Base-by-base conservation (phyloP, 495 filamentous ascomycete species). In the Talaromyces proteolyticus region DNA sequence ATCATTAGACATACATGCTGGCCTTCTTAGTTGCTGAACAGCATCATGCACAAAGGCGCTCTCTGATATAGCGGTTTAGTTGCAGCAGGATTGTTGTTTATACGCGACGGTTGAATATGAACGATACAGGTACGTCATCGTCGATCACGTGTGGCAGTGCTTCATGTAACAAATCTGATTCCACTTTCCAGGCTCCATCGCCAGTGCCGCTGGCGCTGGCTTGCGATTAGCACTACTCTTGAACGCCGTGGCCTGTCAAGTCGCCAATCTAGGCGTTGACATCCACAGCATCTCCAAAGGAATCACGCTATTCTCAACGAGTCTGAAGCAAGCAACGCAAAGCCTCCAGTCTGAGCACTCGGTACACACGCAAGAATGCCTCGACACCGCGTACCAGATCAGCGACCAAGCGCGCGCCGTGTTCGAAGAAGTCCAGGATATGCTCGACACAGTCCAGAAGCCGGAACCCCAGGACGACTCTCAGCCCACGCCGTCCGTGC, bases 221-320 rank as follows among this genome's bases (percentile, higher is more conserved):
- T 65, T 72, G 40, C 65, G 71, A 19, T 69, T 75, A 6, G 72
- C 72, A 6, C 57, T 74, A 18, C 54, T 73, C 17, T 57, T 75
- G 1, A 73, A 75, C 44, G 69, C 66, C 3, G 71, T 73, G 5
- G 70, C 63, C 34, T 64, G 63, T 40, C 62, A 69, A 47, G 62
- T 73, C 17, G 67, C 72, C 6, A 67, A 65, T 44, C 68, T 69
- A 3, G 62, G 66, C n/a, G 53, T 67, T 16, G 69, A 75, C 34
- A 72, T 75, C 19, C 69, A 73, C 48, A 70, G 60, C 34, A 73
- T 75, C 26, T 67, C 72, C n/a, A 74, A 67, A 53, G 63, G 62
- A 14, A 64, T 75, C 25, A 65, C 71, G 3, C 64, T 73, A 16
- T 75, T 74, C 42, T 62, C 72, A 14, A 54, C 69, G 44, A 70